Base-by-base conservation (phyloP, 2,329 filamentous ascomycete species). In the Alternaria conjuncta region DNA sequence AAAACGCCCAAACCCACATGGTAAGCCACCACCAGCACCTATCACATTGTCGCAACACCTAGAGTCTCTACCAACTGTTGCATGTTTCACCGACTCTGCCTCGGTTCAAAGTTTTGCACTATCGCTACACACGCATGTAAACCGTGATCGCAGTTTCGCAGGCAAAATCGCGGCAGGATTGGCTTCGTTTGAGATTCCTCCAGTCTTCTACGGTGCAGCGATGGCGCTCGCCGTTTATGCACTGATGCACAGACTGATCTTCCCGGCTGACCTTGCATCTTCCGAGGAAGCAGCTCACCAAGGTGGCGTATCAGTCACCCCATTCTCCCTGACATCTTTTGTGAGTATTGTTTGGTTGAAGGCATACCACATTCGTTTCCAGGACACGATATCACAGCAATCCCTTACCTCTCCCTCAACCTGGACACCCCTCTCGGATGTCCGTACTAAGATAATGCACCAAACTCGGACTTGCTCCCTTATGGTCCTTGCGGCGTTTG, bases 1-100 rank as follows among this genome's bases (percentile, higher is more conserved):
- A 47, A 56, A 41, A 58, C 55, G 64, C 57, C 60, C 53, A 49
- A 47, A 55, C 46, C 55, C 55, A 60, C 57, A 49, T 59, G 51
- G 46, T 55, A 68, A 58, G 68, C 67, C 68, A 68, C 68, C 60
- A 47, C 41, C n/a, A 9, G 25, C 32, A 23, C 21, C 41, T 43
- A 46, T 43, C 47, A 47, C 26, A 46, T 15, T 55, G 8, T 55
- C 30, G 30, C 47, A 60, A 50, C 57, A 36, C 26, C 26, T 67
- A 47, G 57, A 53, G 26, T 13, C 53, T 30, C 13, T 23, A 51
- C n/a, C 4, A 36, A 23, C 7, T 21, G 49, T 53, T 10, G 30
- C 30, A 20, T 21, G 20, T 53, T 41, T 41, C 36, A 53, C 36
- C 28, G 13, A 18, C 56, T 26, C 57, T 55, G 62, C 64, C 68